Percentiles rank a stretch among this genome's conserved stretches.
These are phyloP conservation scores for Ceratobasidium papillatum DNA, from an alignment of 1,284 basidiomycete genomes.

Conservation along the genomic window DNA sequence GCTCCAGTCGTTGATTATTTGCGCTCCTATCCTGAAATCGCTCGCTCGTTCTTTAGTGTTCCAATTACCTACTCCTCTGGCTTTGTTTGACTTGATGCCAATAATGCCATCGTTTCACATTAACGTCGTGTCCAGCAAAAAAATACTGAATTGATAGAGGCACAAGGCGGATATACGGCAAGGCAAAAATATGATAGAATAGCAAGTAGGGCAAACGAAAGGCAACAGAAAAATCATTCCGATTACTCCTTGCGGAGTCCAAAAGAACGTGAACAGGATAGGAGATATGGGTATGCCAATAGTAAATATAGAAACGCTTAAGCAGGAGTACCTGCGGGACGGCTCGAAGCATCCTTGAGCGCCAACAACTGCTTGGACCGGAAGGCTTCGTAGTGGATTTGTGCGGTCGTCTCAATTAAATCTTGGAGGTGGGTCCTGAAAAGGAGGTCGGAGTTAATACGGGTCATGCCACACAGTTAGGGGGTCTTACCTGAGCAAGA, in stretches of 20 bases:
- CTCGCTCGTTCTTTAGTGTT: conserved; percentile 26
- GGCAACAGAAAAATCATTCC: conserved; percentile 28
- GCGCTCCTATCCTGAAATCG: neutral
- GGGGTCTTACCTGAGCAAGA: conserved; percentile 78
- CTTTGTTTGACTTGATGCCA: conserved; percentile 26
- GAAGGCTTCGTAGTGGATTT: conserved; percentile 99
- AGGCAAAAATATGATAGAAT: conserved; percentile 38
- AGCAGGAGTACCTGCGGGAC: conserved; percentile 35
- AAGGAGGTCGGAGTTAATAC: conserved; percentile 15
- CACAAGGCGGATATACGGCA: conserved; percentile 30
- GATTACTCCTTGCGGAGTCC: conserved; percentile 36
- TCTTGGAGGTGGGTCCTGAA: conserved; percentile 94
- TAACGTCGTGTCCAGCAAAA: neutral
- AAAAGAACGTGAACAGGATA: conserved; percentile 26
- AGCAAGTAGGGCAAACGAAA: conserved; percentile 30
- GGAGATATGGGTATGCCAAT: conserved; percentile 17
- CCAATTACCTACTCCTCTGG: conserved; percentile 17
- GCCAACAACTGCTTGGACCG: conserved; percentile 95
- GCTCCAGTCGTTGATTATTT: conserved; percentile 38
- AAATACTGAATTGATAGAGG: conserved; percentile 14
- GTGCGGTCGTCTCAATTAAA: conserved; percentile 97
- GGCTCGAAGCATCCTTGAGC: conserved; percentile 72
- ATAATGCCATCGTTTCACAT: conserved; percentile 27
- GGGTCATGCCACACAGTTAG: conserved; percentile 18
- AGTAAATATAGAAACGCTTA: neutral